Evolutionary conservation across 306 rosid species (phyloP).

Genomic region (Inga laurina): DNA sequence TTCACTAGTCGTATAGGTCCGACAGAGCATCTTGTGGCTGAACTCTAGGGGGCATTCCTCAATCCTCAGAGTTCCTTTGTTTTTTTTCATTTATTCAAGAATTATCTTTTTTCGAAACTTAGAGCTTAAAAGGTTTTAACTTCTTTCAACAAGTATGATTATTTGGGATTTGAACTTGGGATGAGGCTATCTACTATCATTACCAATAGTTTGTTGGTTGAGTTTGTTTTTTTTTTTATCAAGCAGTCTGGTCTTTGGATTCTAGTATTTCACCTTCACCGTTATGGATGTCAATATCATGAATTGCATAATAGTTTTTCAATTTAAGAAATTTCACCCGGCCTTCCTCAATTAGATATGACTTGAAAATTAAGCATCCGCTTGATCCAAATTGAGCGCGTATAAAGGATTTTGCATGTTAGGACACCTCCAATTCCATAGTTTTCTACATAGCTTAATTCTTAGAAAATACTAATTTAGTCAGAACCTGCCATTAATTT

Average conservation of each 20-base stretch:
- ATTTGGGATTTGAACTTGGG: fast-evolving
- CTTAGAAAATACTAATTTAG: neutral
- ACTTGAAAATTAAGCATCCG: slow-evolving; percentile 12
- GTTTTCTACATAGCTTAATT: neutral
- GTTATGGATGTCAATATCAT: too few species aligned
- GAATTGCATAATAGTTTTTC: neutral
- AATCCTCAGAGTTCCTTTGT: neutral
- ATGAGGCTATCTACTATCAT: too few species aligned
- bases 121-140: too few species aligned
- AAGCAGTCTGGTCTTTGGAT: neutral
- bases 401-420: too few species aligned
- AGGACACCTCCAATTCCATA: neutral
- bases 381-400: neutral
- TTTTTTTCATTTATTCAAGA: too few species aligned
- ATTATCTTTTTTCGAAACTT: too few species aligned
- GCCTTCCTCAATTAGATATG: neutral
- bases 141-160: fast-evolving
- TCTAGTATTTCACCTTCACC: neutral
- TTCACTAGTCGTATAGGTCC: neutral
- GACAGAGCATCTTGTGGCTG: neutral
- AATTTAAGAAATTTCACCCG: slow-evolving; percentile 24
- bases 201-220: too few species aligned
- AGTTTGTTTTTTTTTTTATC: neutral
- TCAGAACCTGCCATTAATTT: neutral
- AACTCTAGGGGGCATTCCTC: neutral